These are phyloP conservation scores for Cyclocybe cylindracea DNA, from an alignment of 768 basidiomycete genomes.

Conservation along the genomic window DNA sequence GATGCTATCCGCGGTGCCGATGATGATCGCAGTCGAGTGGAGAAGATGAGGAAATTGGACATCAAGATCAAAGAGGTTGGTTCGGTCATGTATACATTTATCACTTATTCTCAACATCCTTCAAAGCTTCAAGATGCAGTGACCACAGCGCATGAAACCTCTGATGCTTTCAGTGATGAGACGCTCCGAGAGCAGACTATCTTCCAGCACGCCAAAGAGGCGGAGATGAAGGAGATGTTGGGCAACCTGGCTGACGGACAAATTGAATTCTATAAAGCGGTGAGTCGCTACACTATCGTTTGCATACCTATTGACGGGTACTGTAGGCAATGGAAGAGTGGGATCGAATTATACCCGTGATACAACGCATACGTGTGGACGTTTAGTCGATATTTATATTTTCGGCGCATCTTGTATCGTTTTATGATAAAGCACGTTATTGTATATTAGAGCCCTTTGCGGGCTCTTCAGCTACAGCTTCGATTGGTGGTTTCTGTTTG, in stretches of 20 bases:
- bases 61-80: slow-evolving; percentile 92
- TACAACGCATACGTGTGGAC: slow-evolving; percentile 93
- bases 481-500: slow-evolving; percentile 16
- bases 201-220: slow-evolving; percentile 89
- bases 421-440: slow-evolving; percentile 16
- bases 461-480: slow-evolving; percentile 12
- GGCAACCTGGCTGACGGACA: slow-evolving; percentile 89
- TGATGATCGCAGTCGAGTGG: slow-evolving; percentile 89
- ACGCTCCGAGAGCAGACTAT: slow-evolving; percentile 87
- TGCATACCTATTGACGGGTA: slow-evolving; percentile 1
- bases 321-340: slow-evolving; percentile 92
- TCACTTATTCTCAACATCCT: background rate
- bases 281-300: slow-evolving; percentile 26
- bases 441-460: slow-evolving; percentile 23
- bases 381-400: slow-evolving; percentile 46
- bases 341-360: slow-evolving; percentile 91
- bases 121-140: slow-evolving; percentile 93
- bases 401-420: slow-evolving; percentile 4
- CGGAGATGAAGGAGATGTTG: slow-evolving; percentile 97
- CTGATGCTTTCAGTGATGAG: slow-evolving; percentile 95
- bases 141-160: slow-evolving; percentile 91
- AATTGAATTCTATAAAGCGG: slow-evolving; percentile 91
- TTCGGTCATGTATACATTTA: background rate
- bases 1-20: slow-evolving; percentile 92
- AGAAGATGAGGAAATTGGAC: slow-evolving; percentile 92